These are phyloP conservation scores for Deinandra increscens DNA, from an alignment of 129 eudicot species.

Conservation along the genomic window DNA sequence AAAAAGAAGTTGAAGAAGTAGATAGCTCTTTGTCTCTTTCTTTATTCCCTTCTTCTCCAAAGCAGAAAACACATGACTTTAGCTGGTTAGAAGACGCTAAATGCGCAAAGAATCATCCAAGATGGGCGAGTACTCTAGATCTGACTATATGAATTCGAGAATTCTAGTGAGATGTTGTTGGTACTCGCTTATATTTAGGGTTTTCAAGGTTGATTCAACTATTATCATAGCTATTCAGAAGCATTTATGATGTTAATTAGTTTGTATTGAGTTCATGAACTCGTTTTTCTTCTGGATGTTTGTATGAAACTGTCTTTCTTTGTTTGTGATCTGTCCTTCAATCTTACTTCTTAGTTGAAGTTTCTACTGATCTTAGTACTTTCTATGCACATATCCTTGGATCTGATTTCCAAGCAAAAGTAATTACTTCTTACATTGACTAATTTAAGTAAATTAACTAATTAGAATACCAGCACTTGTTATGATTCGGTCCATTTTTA, in stretches of 20 bases:
- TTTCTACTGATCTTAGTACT: background rate
- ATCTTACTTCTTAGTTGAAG: background rate
- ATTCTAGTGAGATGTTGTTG: slow-evolving; percentile 65
- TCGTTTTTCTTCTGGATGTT: slow-evolving; percentile 26
- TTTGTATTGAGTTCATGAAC: slow-evolving; percentile 20
- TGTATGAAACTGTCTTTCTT: slow-evolving; percentile 19
- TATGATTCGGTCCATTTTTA: background rate
- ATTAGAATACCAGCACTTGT: background rate
- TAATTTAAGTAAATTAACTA: background rate
- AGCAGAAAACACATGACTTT: slow-evolving; percentile 19
- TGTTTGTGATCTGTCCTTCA: background rate
- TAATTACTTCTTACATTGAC: background rate
- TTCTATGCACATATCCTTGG: background rate
- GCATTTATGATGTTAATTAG: slow-evolving; percentile 6
- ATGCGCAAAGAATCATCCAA: slow-evolving; percentile 33
- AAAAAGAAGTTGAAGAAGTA: slow-evolving; percentile 28
- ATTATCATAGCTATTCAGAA: slow-evolving; percentile 7
- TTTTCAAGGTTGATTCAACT: slow-evolving; percentile 22
- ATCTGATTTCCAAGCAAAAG: background rate
- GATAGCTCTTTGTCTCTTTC: slow-evolving; percentile 45
- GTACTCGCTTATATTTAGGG: slow-evolving; percentile 51
- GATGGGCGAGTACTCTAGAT: slow-evolving; percentile 51
- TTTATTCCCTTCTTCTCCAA: slow-evolving; percentile 34
- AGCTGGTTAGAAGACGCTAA: slow-evolving; percentile 22
- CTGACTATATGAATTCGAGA: slow-evolving; percentile 53